Evolutionary conservation across 2,329 filamentous ascomycete species (phyloP).

Genomic region (Fusarium sp.): DNA sequence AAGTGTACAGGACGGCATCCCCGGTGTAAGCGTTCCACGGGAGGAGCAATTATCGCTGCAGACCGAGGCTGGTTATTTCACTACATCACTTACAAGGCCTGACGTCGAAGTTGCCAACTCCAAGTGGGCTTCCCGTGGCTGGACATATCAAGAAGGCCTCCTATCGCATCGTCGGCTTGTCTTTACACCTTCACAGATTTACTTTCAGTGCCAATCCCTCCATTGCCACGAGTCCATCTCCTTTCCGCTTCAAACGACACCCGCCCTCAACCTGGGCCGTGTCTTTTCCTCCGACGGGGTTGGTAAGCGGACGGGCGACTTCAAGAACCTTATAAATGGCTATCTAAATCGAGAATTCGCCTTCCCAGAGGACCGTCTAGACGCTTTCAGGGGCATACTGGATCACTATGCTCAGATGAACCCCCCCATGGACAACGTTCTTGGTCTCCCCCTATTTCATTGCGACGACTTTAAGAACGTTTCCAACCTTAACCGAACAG

Average conservation of each 20-base stretch:
- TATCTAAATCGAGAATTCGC: constrained; percentile 49
- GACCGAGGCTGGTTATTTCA: constrained; percentile 50
- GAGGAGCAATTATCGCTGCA: constrained; percentile 52
- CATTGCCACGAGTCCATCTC: constrained; percentile 54
- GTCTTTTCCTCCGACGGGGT: constrained; percentile 46
- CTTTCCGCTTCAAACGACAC: constrained; percentile 48
- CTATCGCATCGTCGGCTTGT: constrained; percentile 51
- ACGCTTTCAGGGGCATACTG: constrained; percentile 50
- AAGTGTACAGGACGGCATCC: constrained; percentile 48
- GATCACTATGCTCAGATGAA: constrained; percentile 46
- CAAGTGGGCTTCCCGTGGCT: constrained; percentile 50
- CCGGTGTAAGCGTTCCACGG: constrained; percentile 50
- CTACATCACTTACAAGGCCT: constrained; percentile 51
- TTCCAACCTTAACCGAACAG: constrained; percentile 47
- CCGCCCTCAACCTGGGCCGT: constrained; percentile 48
- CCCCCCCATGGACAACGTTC: constrained; percentile 45
- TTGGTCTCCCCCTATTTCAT: constrained; percentile 53
- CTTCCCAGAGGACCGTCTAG: constrained; percentile 47
- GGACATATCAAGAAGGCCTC: constrained; percentile 54
- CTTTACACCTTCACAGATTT: constrained; percentile 52
- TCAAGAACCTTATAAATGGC: constrained; percentile 46
- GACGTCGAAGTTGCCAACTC: constrained; percentile 52
- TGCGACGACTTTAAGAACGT: constrained; percentile 46
- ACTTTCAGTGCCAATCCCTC: constrained; percentile 53
- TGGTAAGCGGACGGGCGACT: constrained; percentile 40